These are phyloP conservation scores for Melastoma candidum DNA, from an alignment of 441 rosid genomes.

Conservation along the genomic window DNA sequence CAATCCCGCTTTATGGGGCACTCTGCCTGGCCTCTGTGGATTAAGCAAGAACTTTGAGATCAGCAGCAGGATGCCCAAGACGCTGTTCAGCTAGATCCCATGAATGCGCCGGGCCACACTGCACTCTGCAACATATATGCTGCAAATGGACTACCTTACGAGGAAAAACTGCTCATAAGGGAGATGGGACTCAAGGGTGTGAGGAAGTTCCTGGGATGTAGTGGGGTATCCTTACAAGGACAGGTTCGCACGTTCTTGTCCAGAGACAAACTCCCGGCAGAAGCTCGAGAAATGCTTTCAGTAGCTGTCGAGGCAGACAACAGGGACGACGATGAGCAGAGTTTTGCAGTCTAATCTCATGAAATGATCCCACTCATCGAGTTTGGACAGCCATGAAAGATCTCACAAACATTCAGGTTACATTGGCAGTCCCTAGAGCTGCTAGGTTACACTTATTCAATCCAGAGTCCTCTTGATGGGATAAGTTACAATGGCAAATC, in stretches of 20 bases:
- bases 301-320: slow-evolving; percentile 6
- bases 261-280: slow-evolving; percentile 40
- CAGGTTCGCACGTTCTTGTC: slow-evolving; percentile 40
- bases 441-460: no score
- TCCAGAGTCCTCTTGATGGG: no score
- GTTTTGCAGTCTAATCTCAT: no score
- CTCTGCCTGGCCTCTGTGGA: slow-evolving; percentile 56
- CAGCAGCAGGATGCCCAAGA: slow-evolving; percentile 40
- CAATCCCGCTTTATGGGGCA: slow-evolving; percentile 48
- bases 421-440: no score
- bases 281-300: slow-evolving; percentile 24
- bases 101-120: slow-evolving; percentile 64
- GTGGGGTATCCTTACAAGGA: slow-evolving; percentile 61
- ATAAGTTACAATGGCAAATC: no score
- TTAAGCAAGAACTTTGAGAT: slow-evolving; percentile 28
- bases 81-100: slow-evolving; percentile 50
- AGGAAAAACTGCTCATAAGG: slow-evolving; percentile 52
- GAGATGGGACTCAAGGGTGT: slow-evolving; percentile 67
- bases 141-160: slow-evolving; percentile 34
- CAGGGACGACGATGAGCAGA: no score
- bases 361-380: no score
- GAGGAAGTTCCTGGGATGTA: slow-evolving; percentile 74
- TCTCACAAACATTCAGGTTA: no score
- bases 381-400: no score
- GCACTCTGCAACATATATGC: slow-evolving; percentile 59